Percentiles rank a stretch among this genome's conserved stretches.
These are phyloP conservation scores for Acrocalymma vagum DNA, from an alignment of 2,329 filamentous ascomycete genomes.

Conservation along the genomic window DNA sequence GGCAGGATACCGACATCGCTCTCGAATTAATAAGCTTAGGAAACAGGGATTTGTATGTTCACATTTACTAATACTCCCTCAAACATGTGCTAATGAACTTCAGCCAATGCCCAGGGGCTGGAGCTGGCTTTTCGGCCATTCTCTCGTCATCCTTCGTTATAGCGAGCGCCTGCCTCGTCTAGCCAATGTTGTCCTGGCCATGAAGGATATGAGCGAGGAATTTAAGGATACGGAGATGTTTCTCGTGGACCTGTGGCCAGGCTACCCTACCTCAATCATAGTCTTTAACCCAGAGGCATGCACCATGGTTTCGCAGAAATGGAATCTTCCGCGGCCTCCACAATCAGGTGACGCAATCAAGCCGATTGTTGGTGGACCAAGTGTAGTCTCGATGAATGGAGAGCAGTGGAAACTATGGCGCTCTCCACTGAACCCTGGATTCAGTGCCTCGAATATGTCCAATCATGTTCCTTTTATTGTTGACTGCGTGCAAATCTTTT, in stretches of 20 bases:
- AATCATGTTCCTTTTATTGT: constrained; percentile 10
- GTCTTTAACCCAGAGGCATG: constrained; percentile 8
- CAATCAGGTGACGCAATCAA: background rate
- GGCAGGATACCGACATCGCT: too few relatives aligned
- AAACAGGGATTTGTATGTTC: constrained; percentile 16
- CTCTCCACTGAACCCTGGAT: constrained; percentile 20
- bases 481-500: constrained; percentile 14
- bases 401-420: constrained; percentile 21
- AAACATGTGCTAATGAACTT: background rate
- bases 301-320: constrained; percentile 4
- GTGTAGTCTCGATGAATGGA: constrained; percentile 13
- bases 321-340: constrained; percentile 7
- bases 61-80: background rate
- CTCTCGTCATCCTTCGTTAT: constrained; percentile 7
- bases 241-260: constrained; percentile 16
- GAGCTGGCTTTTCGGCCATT: constrained; percentile 19
- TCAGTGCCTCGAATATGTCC: constrained; percentile 16
- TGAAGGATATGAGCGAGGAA: constrained; percentile 9
- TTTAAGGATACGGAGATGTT: constrained; percentile 13
- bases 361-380: constrained; percentile 17
- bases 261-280: constrained; percentile 5
- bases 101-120: constrained; percentile 15
- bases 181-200: constrained; percentile 3
- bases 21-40: constrained; percentile 8
- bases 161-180: constrained; percentile 3